Base-by-base conservation (phyloP, 1,284 basidiomycete genomes). In the Microbotryum lychnidis-dioicae region DNA sequence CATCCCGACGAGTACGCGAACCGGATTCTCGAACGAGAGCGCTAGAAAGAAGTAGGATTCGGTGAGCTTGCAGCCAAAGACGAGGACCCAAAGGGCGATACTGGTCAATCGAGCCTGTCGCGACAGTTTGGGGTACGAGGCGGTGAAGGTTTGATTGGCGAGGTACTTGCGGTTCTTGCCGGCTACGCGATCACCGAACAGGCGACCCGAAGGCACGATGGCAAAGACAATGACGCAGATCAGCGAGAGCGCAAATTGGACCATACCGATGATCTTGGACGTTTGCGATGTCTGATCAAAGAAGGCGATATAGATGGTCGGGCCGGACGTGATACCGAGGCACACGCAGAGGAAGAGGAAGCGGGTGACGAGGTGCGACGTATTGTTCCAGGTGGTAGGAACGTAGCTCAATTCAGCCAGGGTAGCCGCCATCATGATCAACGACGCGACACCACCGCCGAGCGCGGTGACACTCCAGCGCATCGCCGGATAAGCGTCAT, bases 21-120 rank as follows among this genome's bases (percentile, higher is more conserved):
- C 87, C 6, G 92, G 89, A 69, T 90, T 84, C 68, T 85, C 83
- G 83, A 96, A 94, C n/a, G 89, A 90, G 50, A 88, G 81, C 2
- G 90, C 93, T 66, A 96, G 78, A 86, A 90, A 96, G 79, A 93
- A 96, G 80, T 96, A 96, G 0, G 90, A 92, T 75, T 97, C 92
- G 57, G 83, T 82, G 72, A 92, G 87, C 77, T 96, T 97, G 83
- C 91, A 94, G 1, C 86, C 85, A 73, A 97, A 97, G 71, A 96
- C 83, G 67, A 96, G 83, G 66, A 87, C 54, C 92, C 92, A 97
- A 48, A 97, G 82, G 6, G 81, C 69, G 62, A 89, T 77, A 10
- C 88, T 91, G 2, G 87, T 86, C 2, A 84, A 70, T 33, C 92
- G 86, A 42, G 83, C 82, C 27, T 77, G 75, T 42, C 75, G 72